phyloP scores from a whole-genome alignment of 176 grass and related monocot genomes.

The Canna indica region DNA sequence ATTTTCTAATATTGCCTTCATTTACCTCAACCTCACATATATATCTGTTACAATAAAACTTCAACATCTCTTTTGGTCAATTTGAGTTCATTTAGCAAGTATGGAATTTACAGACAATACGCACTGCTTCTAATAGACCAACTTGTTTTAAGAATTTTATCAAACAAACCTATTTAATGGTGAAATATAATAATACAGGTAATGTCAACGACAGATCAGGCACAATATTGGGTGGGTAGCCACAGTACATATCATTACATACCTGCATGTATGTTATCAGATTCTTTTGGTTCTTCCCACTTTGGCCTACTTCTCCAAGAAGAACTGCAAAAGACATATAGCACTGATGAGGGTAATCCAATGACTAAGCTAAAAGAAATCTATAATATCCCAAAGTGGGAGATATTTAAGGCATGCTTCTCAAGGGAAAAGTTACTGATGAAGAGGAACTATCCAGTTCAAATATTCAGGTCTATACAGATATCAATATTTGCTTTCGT shows the following conservation, averaged over 20 bases:
- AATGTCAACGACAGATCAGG: slow-evolving; percentile 73
- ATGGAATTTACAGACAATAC: not conserved
- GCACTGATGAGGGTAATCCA: slow-evolving; percentile 25
- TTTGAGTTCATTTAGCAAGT: not conserved
- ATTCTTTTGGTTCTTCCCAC: slow-evolving; percentile 41
- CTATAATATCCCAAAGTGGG: slow-evolving; percentile 51
- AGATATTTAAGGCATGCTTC: slow-evolving; percentile 83
- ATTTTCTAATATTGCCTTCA: too few relatives aligned
- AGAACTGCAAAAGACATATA: slow-evolving; percentile 24
- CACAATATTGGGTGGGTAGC: slow-evolving; percentile 69
- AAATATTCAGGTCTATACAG: slow-evolving; percentile 91
- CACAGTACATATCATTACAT: slow-evolving; percentile 54
- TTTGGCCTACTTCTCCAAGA: slow-evolving; percentile 25
- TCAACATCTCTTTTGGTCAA: not conserved
- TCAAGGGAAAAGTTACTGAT: slow-evolving; percentile 70
- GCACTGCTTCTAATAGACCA: not conserved
- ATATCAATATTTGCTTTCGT: slow-evolving; percentile 65
- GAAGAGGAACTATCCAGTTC: slow-evolving; percentile 77
- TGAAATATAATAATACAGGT: slow-evolving; percentile 40
- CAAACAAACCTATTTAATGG: slow-evolving; percentile 1
- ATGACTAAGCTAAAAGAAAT: slow-evolving; percentile 25
- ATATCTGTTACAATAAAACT: too few relatives aligned
- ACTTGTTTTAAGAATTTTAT: not conserved
- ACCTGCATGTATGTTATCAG: slow-evolving; percentile 43
- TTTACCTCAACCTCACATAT: too few relatives aligned